Evolutionary conservation across 2,329 filamentous ascomycete species (phyloP).

Genomic region (Pseudocercospora crystallina): DNA sequence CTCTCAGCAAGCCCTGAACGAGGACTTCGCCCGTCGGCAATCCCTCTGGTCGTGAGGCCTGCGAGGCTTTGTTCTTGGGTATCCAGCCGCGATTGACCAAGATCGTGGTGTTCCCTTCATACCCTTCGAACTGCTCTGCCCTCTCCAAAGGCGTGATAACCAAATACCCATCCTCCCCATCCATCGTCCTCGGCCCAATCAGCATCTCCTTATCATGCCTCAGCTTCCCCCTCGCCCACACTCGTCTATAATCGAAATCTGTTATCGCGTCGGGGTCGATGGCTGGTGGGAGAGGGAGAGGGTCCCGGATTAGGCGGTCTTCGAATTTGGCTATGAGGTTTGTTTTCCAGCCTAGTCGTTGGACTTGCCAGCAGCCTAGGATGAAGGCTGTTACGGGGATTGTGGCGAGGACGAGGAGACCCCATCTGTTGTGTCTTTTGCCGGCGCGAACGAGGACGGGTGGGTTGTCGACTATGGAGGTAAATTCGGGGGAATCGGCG

Average conservation of each 20-base stretch:
- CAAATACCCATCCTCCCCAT: conserved; percentile 86
- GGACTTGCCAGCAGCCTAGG: conserved; percentile 92
- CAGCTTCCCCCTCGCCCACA: conserved; percentile 71
- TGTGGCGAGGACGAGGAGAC: conserved; percentile 48
- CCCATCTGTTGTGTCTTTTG: conserved; percentile 62
- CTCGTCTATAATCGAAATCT: conserved; percentile 89
- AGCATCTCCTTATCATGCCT: conserved; percentile 95
- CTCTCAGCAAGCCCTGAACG: conserved; percentile 79
- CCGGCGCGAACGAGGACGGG: conserved; percentile 75
- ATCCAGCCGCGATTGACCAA: conserved; percentile 94
- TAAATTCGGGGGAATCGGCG: conserved; percentile 77
- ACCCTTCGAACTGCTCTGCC: conserved; percentile 43
- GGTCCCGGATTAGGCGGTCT: conserved; percentile 82
- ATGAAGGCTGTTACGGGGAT: conserved; percentile 90
- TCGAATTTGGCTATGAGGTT: conserved; percentile 88
- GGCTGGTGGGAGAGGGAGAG: conserved; percentile 78
- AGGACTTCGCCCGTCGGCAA: conserved; percentile 70
- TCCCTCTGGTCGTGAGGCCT: conserved; percentile 61
- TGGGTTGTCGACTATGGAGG: conserved; percentile 83
- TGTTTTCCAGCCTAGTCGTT: conserved; percentile 90
- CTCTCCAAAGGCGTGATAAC: conserved; percentile 90
- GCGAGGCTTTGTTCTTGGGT: conserved; percentile 67
- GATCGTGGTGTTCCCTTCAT: conserved; percentile 60
- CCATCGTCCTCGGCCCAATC: conserved; percentile 82
- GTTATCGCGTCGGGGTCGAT: conserved; percentile 78